phyloP scores from a whole-genome alignment of 73 alveolate species.

The Stentor roeselii region DNA sequence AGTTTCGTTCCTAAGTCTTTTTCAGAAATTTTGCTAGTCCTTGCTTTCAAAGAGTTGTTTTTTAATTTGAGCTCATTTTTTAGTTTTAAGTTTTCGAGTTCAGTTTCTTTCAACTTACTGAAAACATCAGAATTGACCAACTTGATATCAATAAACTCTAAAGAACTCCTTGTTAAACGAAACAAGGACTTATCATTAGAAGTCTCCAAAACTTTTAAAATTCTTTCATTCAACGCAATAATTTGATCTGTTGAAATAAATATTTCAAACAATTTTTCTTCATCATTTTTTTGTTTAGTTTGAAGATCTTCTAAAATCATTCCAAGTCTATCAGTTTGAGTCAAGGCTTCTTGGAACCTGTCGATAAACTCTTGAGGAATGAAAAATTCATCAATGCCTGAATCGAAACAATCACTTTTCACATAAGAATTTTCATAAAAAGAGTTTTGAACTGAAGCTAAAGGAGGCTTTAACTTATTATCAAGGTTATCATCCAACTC shows the following conservation, averaged over 20 bases:
- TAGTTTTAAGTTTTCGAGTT: neutral
- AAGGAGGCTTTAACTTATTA: neutral
- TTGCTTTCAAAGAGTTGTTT: neutral
- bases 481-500: neutral
- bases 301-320: neutral
- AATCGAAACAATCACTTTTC: neutral
- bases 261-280: neutral
- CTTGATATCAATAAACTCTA: neutral
- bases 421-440: neutral
- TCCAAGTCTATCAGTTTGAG: neutral
- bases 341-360: neutral
- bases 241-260: neutral
- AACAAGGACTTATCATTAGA: neutral
- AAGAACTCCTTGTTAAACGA: neutral
- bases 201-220: no score
- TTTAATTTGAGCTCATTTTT: neutral
- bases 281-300: neutral
- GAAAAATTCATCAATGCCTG: neutral
- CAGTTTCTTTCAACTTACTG: no score
- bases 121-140: neutral
- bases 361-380: neutral
- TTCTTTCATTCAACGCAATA: neutral
- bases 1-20: neutral
- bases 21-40: neutral
- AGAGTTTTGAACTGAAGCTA: neutral